phyloP scores from a whole-genome alignment of 768 basidiomycete species.

The Boletus eberwhitei region DNA sequence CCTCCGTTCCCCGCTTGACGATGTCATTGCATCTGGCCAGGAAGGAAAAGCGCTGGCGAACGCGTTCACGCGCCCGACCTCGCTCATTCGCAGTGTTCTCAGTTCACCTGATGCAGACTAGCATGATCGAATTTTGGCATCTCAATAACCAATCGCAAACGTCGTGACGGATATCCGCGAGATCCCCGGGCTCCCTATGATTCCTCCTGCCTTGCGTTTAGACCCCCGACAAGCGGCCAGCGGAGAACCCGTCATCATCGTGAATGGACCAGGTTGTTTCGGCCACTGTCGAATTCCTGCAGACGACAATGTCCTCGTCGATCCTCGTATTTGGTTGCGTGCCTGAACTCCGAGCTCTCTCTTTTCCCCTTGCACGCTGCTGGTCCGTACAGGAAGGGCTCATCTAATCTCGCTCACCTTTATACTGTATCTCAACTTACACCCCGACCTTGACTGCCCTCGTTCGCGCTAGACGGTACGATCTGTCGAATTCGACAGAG shows the following conservation, averaged over 20 bases:
- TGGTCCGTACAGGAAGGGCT: background rate
- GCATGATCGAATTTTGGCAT: background rate
- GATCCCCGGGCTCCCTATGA: background rate
- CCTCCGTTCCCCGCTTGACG: background rate
- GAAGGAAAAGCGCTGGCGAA: background rate
- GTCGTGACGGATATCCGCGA: background rate
- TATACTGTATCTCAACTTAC: background rate
- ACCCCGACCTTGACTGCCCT: background rate
- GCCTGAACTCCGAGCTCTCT: background rate
- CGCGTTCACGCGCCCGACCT: background rate
- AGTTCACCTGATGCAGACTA: background rate
- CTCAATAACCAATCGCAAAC: background rate
- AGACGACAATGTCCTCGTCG: background rate
- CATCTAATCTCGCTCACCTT: background rate
- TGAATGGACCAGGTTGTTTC: background rate
- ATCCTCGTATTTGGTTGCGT: background rate
- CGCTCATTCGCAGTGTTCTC: background rate
- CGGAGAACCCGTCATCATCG: background rate
- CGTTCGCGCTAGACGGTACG: background rate
- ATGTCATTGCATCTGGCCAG: background rate
- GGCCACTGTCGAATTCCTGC: background rate
- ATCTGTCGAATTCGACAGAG: no score
- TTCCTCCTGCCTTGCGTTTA: background rate
- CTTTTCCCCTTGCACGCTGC: background rate
- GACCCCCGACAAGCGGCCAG: background rate